phyloP scores from a whole-genome alignment of 805 yeast species.

The Saturnispora galanensis region DNA sequence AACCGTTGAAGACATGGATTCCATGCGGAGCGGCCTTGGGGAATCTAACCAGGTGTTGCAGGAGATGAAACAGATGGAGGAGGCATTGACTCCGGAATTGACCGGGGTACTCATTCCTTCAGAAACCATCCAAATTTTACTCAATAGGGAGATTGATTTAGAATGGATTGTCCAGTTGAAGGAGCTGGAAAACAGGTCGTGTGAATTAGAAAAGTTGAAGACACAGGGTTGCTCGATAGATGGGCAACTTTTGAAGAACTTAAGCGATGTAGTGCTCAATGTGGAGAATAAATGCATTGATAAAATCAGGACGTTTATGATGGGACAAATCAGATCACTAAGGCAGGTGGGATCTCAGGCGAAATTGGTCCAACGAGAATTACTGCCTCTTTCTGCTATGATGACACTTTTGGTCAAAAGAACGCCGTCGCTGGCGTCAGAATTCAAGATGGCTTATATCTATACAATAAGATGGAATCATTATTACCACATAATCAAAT shows the following conservation, averaged over 20 bases:
- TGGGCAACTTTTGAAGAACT: constrained; percentile 16
- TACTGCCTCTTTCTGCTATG: constrained; percentile 54
- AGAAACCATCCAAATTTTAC: constrained; percentile 46
- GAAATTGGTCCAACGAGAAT: constrained; percentile 59
- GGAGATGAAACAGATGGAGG: constrained; percentile 38
- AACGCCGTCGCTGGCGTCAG: constrained; percentile 55
- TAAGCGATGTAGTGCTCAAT: constrained; percentile 33
- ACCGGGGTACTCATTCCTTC: constrained; percentile 73
- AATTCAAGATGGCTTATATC: constrained; percentile 69
- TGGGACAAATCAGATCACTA: constrained; percentile 54
- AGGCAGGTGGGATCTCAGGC: constrained; percentile 60
- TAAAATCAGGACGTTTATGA: constrained; percentile 61
- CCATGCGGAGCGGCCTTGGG: constrained; percentile 44
- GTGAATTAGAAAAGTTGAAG: constrained; percentile 46
- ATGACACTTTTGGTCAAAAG: constrained; percentile 46
- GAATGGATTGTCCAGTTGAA: constrained; percentile 58
- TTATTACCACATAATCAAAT: constrained; percentile 64
- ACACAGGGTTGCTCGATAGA: constrained; percentile 25
- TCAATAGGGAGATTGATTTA: constrained; percentile 45
- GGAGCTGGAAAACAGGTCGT: constrained; percentile 30
- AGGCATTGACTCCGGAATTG: constrained; percentile 61
- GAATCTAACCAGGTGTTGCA: constrained; percentile 38
- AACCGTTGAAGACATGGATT: constrained; percentile 52
- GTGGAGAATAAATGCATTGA: constrained; percentile 59
- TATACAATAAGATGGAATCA: constrained; percentile 95